These are phyloP conservation scores for Ophiostoma sp. DNA, from an alignment of 2,329 filamentous ascomycete species.

Conservation along the genomic window DNA sequence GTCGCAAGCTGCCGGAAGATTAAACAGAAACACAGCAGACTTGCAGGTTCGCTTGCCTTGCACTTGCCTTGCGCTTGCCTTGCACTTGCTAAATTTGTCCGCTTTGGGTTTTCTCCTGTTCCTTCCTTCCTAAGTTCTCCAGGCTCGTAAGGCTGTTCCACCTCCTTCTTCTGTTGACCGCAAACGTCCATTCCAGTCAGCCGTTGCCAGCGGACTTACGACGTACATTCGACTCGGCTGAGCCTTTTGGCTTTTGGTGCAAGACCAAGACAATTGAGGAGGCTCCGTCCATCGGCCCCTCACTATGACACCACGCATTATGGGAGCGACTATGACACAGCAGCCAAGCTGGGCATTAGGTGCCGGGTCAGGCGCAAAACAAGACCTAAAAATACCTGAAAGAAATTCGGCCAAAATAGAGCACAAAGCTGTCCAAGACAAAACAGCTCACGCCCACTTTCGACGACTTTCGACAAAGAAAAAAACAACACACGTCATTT, in stretches of 20 bases:
- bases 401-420: neutral
- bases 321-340: neutral
- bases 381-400: neutral
- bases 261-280: neutral
- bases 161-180: neutral
- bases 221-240: neutral
- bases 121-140: neutral
- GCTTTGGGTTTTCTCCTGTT: neutral
- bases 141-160: constrained; percentile 15
- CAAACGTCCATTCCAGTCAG: neutral
- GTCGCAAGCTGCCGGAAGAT: neutral
- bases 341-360: neutral
- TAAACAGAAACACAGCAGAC: neutral
- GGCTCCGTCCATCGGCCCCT: neutral
- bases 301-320: neutral
- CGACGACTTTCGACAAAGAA: neutral
- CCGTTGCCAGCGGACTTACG: constrained; percentile 1
- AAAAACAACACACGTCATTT: constrained; percentile 6
- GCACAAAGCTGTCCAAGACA: neutral
- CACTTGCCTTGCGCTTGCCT: neutral
- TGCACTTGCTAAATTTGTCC: neutral
- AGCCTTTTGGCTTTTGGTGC: neutral
- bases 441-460: neutral
- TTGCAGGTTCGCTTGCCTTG: neutral
- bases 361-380: neutral